Evolutionary conservation across 441 rosid species (phyloP).

Genomic region (Pelargonium fulgidum): DNA sequence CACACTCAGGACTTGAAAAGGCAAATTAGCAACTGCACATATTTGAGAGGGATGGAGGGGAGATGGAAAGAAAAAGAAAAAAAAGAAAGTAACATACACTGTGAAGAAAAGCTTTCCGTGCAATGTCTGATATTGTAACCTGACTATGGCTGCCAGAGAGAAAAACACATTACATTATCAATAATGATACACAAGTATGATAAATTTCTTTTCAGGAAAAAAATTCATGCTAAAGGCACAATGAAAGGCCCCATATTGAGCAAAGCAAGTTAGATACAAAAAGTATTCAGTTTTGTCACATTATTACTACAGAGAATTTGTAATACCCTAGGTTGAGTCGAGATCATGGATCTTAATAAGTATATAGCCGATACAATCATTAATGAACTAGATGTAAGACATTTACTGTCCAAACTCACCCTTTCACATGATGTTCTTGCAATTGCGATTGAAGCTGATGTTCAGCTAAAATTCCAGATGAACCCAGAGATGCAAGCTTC

Average conservation of each 20-base stretch:
- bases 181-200: background rate
- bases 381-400: background rate
- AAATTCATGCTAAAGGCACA: background rate
- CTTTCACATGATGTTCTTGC: conserved; percentile 81
- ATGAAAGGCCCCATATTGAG: background rate
- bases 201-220: background rate
- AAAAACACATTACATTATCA: conserved; percentile 11
- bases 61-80: too few relatives aligned
- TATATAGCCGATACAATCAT: background rate
- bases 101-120: conserved; percentile 93
- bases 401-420: conserved; percentile 33
- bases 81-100: conserved; percentile 54
- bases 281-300: background rate
- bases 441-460: conserved; percentile 97
- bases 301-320: conserved; percentile 4
- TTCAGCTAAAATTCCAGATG: conserved; percentile 96
- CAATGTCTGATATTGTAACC: conserved; percentile 85
- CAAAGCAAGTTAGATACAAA: conserved; percentile 1
- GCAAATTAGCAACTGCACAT: too few relatives aligned
- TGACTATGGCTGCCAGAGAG: conserved; percentile 63
- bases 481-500: conserved; percentile 82
- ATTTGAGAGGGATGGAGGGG: too few relatives aligned
- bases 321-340: background rate
- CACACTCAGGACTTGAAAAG: too few relatives aligned
- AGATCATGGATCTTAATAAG: background rate